Base-by-base conservation (phyloP, 768 basidiomycete genomes). In the Candolleomyces eurysporus region DNA sequence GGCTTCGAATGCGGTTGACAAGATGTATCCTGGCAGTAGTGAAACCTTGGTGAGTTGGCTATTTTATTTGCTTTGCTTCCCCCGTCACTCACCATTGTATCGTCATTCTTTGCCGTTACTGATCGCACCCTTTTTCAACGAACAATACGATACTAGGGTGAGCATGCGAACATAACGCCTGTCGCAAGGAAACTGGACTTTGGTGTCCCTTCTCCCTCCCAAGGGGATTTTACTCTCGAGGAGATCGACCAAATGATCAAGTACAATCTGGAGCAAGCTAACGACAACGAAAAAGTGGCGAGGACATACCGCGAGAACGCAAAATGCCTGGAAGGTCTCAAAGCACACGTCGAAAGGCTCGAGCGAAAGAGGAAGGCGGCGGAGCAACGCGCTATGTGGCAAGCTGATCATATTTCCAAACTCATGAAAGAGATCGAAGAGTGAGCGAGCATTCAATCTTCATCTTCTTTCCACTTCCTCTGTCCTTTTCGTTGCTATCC, bases 341-440 rank as follows among this genome's bases (percentile, higher is more conserved):
- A 51, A 46, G 66, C 69, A 9, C 74, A 78, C 53, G 68, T 82
- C 46, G 61, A 61, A 39, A 73, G 71, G 57, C 71, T 82, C 42
- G 79, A 83, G 61, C 71, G 76, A 42, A 75, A 75, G 58, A 62
- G 70, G 10, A 64, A 64, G 9, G 77, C 79, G 21, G 68, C 76
- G 51, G 73, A 73, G 48, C 72, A 75, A 48, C 72, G 74, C 26
- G 74, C 73, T 14, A 66, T 67, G 4, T 68, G 67, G 4, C 81
- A 80, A 62, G 67, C 67, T 36, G 66, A 61, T 46, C 70, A 68
- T 59, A 77, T 79, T 39, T 57, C 58, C 9, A 64, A 68, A 49
- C 61, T 78, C 36, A 66, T 73, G 54, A 60, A 67, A 43, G 69
- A 72, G 45, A 66, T 72, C 39, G 61, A 68, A 50, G 64, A 65